Base-by-base conservation (phyloP, 176 grass and related monocot genomes). In the Zea mays region DNA sequence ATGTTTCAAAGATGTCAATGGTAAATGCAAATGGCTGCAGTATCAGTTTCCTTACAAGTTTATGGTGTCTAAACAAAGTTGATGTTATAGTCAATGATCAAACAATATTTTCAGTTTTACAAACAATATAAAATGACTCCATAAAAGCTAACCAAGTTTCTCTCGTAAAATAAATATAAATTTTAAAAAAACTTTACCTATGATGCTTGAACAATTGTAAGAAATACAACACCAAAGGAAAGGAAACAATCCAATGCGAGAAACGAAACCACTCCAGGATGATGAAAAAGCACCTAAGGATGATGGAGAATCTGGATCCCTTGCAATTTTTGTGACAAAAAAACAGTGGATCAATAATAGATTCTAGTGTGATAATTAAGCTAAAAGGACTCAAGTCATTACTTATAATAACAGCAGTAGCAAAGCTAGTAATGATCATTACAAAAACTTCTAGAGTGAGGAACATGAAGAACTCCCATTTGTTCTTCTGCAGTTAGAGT, bases 401-500 rank as follows among this genome's bases (percentile, higher is more conserved):
- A 99, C 92, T 89, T 81, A 84, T 90, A 65, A 90, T 81, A 43
- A 90, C 75, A 72, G 89, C 27, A 27, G 27, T 1, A 27, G 1
- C 86, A 65, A 74, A 79, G 62, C 96, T 92, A 85, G 96, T 95
- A 87, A 99, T 81, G 67, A 99, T 99, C 96, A 99, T 93, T 58
- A 92, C 96, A 54, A 87, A 72, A 73, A 93, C 92, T 99, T 99
- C 96, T 60, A 92, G 86, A 77, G 89, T 59, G 67, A 99, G 90
- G 89, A 99, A 95, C 92, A 95, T 93, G 82, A 99, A 95, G 81
- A 99, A 99, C 71, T 95, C 96, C 96, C 96, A 93, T 83, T 99
- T 99, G 83, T 99, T 99, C 81, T 80, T 99, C 96, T 99, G 92
- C 83, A 95, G 71, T 87, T 85, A 76, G 55, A 92, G 77, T 61